A percentile compares a stretch with the other conserved stretches of the same genome.
These are phyloP conservation scores for Colletotrichum sojae DNA, from an alignment of 2,329 filamentous ascomycete genomes.

Conservation along the genomic window DNA sequence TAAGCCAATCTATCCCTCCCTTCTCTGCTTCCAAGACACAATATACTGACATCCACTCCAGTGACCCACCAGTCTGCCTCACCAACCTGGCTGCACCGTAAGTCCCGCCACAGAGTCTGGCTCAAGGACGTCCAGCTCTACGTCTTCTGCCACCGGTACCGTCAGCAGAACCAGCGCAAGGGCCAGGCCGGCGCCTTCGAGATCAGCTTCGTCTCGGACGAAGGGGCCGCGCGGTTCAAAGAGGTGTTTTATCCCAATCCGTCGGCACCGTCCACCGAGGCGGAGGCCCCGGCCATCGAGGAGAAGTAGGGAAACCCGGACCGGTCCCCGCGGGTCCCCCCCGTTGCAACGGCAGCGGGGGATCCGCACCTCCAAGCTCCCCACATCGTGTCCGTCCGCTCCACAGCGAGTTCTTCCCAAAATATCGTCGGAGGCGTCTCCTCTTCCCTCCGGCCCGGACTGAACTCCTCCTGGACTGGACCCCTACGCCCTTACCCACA, in stretches of 20 bases:
- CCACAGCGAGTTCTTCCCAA: background rate
- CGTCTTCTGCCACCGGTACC: conserved; percentile 71
- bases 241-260: conserved; percentile 53
- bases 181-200: conserved; percentile 65
- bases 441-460: background rate
- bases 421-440: background rate
- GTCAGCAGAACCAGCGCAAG: conserved; percentile 65
- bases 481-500: too few species aligned
- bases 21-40: background rate
- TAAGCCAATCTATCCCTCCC: conserved; percentile 48
- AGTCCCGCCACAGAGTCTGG: conserved; percentile 62
- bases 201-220: conserved; percentile 62
- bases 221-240: conserved; percentile 57
- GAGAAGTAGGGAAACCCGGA: background rate
- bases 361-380: too few species aligned
- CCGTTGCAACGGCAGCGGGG: too few species aligned
- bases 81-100: conserved; percentile 65
- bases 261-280: conserved; percentile 10
- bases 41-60: conserved; percentile 43
- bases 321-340: too few species aligned
- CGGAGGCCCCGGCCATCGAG: conserved; percentile 8
- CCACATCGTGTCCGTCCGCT: background rate
- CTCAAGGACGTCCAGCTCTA: conserved; percentile 70
- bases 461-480: too few species aligned
- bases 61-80: conserved; percentile 67